Base-by-base conservation (phyloP, 202 grass and related monocot species). In the Carex sylvatica region DNA sequence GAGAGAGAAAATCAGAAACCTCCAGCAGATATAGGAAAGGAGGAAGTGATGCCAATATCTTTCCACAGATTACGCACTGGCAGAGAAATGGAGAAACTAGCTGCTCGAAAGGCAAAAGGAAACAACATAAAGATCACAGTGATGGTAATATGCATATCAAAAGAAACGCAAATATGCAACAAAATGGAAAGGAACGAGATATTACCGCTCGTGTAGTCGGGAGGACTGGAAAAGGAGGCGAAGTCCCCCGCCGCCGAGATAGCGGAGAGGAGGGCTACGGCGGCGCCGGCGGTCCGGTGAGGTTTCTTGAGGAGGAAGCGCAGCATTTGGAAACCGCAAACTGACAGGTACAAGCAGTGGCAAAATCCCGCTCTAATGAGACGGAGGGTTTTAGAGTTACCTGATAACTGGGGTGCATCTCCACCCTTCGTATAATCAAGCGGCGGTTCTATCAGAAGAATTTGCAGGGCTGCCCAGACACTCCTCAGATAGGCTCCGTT, bases 241-340 rank as follows among this genome's bases (percentile, higher is more conserved):
- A 16, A 40, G 15, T 8, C 33, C 65, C 65, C 65, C 14, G 31
- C 11, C 5, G 31, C 23, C 26, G 73, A 15, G 0, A 56, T 35
- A 22, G 40, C 62, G 61, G 44, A 47, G 61, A 66, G 61, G 46
- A 65, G 20, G 11, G 42, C 61, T 14, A 28, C 61, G 40, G 79
- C 19, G 35, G 79, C 23, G n/a, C 16, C 38, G 13, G 23, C 36
- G 9, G 36, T 80, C n/a, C 33, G 79, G 61, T 31, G 79, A 55
- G 62, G 79, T 28, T 64, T 47, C 8, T 82, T 82, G 79, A 82
- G 40, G 28, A 82, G 79, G 79, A 54, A 55, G 15, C 79, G 62
- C 53, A 82, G 62, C 79, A 82, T 82, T 47, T 44, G 20, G 79
- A 24, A 30, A 49, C 12, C 9, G 69, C 9, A 40, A 42, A 59